Evolutionary conservation across 164 flowering plant species (phyloP).

Genomic region (Nymphaea colorata): DNA sequence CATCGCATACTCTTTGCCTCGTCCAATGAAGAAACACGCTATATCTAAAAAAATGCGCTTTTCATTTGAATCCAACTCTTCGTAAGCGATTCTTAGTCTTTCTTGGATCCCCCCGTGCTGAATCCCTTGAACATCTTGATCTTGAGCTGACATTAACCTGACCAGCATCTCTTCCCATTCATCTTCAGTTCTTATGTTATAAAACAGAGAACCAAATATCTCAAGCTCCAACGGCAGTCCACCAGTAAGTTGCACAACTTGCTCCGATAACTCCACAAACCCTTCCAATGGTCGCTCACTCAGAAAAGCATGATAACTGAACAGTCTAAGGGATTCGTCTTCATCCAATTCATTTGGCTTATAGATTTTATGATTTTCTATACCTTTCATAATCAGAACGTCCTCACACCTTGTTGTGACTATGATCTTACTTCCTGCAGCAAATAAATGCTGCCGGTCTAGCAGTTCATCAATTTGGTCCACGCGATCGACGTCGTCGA

Average conservation of each 20-base stretch:
- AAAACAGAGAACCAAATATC: neutral
- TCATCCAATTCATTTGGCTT: neutral
- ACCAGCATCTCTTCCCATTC: neutral
- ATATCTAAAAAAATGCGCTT: too few relatives aligned
- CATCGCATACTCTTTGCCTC: too few relatives aligned
- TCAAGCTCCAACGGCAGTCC: neutral
- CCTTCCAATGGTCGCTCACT: neutral
- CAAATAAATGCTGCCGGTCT: neutral
- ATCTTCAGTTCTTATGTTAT: too few relatives aligned
- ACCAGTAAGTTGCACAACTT: neutral
- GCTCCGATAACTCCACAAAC: neutral
- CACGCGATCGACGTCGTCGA: neutral
- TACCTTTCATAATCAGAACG: neutral
- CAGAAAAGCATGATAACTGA: neutral
- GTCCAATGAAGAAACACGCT: too few relatives aligned
- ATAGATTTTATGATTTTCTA: neutral
- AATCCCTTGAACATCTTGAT: too few relatives aligned
- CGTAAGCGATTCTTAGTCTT: too few relatives aligned
- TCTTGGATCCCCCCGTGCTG: too few relatives aligned
- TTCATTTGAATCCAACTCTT: too few relatives aligned
- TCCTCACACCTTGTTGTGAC: neutral
- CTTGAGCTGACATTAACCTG: too few relatives aligned
- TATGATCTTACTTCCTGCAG: neutral
- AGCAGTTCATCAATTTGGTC: neutral
- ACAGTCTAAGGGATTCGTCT: neutral